Conservation (phyloP, 495 filamentous ascomycete species). For the Neurospora sp. region DNA sequence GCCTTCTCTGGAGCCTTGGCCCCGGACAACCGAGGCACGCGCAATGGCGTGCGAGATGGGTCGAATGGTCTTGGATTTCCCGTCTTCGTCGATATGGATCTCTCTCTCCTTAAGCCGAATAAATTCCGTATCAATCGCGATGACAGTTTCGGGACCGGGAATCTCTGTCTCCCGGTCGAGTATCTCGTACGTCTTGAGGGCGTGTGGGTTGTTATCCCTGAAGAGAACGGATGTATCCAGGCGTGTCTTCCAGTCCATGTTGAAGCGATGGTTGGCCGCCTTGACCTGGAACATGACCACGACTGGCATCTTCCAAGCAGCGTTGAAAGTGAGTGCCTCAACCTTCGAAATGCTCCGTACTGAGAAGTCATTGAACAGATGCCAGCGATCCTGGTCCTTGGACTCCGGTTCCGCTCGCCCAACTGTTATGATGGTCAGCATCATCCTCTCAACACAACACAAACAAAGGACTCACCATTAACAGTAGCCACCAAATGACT, state of each 20-base stretch:
- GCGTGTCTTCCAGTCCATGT: constrained; percentile 74
- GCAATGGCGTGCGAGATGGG: constrained; percentile 79
- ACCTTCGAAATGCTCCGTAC: constrained; percentile 67
- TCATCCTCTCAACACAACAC: too few species aligned
- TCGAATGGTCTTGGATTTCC: constrained; percentile 72
- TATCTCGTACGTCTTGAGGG: constrained; percentile 40
- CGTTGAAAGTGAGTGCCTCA: constrained; percentile 81
- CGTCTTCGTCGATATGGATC: constrained; percentile 87
- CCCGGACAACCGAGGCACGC: constrained; percentile 78
- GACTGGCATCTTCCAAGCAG: constrained; percentile 82
- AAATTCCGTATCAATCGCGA: constrained; percentile 93
- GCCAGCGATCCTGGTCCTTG: constrained; percentile 60
- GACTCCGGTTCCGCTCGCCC: constrained; percentile 53
- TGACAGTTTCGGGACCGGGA: constrained; percentile 58
- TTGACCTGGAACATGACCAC: constrained; percentile 80
- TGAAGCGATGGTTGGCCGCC: constrained; percentile 59
- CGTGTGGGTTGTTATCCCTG: constrained; percentile 35
- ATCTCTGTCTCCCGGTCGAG: constrained; percentile 53
- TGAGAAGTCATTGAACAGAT: constrained; percentile 94
- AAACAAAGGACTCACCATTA: constrained; percentile 36
- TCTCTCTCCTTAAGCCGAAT: constrained; percentile 83
- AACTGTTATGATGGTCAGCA: constrained; percentile 18
- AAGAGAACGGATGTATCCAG: constrained; percentile 80
- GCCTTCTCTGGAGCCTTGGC: constrained; percentile 62
- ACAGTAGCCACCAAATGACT: constrained; percentile 85